Base-by-base conservation (phyloP, 164 flowering plant species). In the Vitis rupestris region DNA sequence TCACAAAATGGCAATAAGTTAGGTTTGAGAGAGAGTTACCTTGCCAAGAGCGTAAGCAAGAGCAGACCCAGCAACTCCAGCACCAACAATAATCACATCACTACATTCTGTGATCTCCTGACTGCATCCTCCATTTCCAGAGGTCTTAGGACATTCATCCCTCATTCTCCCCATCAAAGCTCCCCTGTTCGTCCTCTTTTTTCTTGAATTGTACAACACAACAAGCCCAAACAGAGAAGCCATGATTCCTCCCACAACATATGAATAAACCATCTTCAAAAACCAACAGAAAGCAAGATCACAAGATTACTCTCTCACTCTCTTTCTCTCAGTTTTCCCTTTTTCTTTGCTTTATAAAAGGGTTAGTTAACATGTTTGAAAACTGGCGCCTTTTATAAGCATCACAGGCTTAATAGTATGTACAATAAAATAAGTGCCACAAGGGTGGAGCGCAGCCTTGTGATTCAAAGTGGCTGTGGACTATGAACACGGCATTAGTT, bases 1-100 rank as follows among this genome's bases (percentile, higher is more conserved):
- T 37, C 44, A 37, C 44, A 37, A 37, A 37, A 37, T 37, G 44
- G 44, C 44, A 37, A 37, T 4, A 37, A 37, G 44, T 37, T 37
- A 37, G 44, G 44, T 6, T 3, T 6, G 7, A 56, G 12, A 17
- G 7, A 23, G 16, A 49, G 14, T 23, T 59, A 72, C 79, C 75
- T 72, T 72, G 51, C 48, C 75, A 60, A 76, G 75, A 47, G 79
- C 50, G 58, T 76, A 71, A 65, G 79, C 79, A 17, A 76, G 72
- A 37, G 79, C 75, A 17, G 75, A 72, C 3, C 78, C 78, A 50
- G 69, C 75, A 64, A 76, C 75, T 3, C 72, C 79, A 17, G 79
- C 72, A 12, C 75, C 75, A 19, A 76, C 79, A 30, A 76, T 60
- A 69, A 76, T 76, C 3, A 72, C 60, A 53, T 70, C 75, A 23